A percentile compares a stretch with the other conserved stretches of the same genome.
Conservation (phyloP, 2,329 filamentous ascomycete species). For the Cryphonectria nitschkei region DNA sequence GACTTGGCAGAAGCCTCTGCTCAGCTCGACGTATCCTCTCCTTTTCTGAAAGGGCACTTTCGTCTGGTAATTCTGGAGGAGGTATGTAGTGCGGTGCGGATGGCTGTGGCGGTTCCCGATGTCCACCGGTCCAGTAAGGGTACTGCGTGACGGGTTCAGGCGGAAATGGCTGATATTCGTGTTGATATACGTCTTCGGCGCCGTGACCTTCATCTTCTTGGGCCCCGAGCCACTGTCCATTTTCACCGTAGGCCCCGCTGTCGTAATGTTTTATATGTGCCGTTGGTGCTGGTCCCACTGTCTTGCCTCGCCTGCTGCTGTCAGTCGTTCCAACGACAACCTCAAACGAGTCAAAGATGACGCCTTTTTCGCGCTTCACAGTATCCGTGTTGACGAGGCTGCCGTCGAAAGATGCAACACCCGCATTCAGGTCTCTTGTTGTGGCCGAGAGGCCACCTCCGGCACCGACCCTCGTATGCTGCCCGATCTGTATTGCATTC, state of each 20-base stretch:
- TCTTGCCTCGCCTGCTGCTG: slow-evolving; percentile 59
- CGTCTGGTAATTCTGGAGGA: slow-evolving; percentile 61
- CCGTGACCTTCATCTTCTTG: slow-evolving; percentile 31
- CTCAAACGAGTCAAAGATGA: slow-evolving; percentile 86
- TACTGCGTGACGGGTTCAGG: slow-evolving; percentile 34
- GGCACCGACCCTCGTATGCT: slow-evolving; percentile 50
- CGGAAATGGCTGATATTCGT: slow-evolving; percentile 31
- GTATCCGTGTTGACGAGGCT: slow-evolving; percentile 86
- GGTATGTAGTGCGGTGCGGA: slow-evolving; percentile 56
- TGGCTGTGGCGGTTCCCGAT: slow-evolving; percentile 38
- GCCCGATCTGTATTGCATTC: slow-evolving; percentile 69
- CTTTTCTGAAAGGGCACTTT: slow-evolving; percentile 76
- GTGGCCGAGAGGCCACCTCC: slow-evolving; percentile 37
- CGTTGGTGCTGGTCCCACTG: slow-evolving; percentile 31
- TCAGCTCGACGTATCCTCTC: slow-evolving; percentile 79
- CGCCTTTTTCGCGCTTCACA: slow-evolving; percentile 84
- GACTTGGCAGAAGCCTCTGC: slow-evolving; percentile 78
- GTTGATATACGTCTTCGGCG: slow-evolving; percentile 17
- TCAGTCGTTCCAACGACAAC: slow-evolving; percentile 86
- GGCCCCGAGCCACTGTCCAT: slow-evolving; percentile 30
- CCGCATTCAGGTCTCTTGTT: slow-evolving; percentile 29
- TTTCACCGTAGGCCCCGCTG: slow-evolving; percentile 31
- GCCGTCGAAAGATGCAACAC: slow-evolving; percentile 48
- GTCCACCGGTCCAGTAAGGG: slow-evolving; percentile 40
- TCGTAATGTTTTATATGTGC: slow-evolving; percentile 34